Evolutionary conservation across 2,329 filamentous ascomycete genomes (phyloP).

Genomic region (Zymoseptoria brevis): DNA sequence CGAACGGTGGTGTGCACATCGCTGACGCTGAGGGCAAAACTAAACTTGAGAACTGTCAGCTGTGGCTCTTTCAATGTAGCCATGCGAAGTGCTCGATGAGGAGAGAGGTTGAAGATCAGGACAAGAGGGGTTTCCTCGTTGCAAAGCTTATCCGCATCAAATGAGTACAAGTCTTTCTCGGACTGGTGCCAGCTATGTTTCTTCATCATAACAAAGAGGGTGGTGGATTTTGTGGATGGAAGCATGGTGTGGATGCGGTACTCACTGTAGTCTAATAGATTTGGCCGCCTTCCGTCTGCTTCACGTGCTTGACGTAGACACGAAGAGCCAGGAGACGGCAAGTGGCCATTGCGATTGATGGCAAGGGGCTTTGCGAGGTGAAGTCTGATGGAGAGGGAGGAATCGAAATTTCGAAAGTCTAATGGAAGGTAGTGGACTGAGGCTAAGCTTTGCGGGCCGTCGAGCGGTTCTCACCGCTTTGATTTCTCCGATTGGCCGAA

Average conservation of each 20-base stretch:
- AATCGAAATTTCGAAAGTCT: background rate
- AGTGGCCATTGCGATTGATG: background rate
- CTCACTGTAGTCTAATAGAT: background rate
- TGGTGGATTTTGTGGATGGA: background rate
- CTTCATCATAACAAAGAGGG: background rate
- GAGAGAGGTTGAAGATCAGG: background rate
- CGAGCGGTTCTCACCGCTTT: background rate
- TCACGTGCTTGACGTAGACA: background rate
- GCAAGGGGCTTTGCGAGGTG: background rate
- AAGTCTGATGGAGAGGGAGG: background rate
- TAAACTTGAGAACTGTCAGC: background rate
- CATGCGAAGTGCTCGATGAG: background rate
- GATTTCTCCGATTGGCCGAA: background rate
- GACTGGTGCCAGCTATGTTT: conserved; percentile 1
- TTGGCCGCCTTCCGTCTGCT: background rate
- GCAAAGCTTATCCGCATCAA: conserved; percentile 1
- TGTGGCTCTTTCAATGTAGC: background rate
- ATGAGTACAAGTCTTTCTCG: background rate
- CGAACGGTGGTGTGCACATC: background rate
- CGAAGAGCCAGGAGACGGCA: background rate
- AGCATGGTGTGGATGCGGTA: background rate
- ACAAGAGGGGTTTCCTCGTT: conserved; percentile 1
- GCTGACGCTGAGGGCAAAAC: background rate
- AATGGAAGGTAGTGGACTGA: background rate
- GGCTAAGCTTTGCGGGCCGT: background rate